phyloP scores from a whole-genome alignment of 164 flowering plant species.

The Paratinospora sagittata region DNA sequence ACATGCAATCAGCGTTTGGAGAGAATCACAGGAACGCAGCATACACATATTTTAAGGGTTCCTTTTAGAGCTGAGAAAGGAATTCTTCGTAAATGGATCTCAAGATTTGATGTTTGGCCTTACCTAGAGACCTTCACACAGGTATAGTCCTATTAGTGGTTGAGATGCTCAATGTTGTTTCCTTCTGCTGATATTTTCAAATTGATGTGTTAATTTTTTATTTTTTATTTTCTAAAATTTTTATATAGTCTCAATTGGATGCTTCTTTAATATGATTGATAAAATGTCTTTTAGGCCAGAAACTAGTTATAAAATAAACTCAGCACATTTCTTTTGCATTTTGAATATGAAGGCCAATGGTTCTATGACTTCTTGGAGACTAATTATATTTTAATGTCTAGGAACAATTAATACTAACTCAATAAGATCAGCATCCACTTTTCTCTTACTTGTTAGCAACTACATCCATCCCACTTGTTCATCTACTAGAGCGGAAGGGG shows the following conservation, averaged over 20 bases:
- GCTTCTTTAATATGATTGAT: background rate
- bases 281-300: background rate
- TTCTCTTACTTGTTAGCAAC: no score
- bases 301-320: background rate
- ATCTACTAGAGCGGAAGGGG: background rate
- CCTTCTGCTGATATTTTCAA: background rate
- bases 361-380: background rate
- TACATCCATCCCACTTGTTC: no score
- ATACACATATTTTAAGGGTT: slow-evolving; percentile 79
- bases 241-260: background rate
- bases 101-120: slow-evolving; percentile 99
- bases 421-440: background rate
- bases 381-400: background rate
- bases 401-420: background rate
- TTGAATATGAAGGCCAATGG: background rate
- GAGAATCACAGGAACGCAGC: slow-evolving; percentile 76
- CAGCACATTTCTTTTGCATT: background rate
- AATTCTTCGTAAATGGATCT: slow-evolving; percentile 88
- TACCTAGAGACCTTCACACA: slow-evolving; percentile 79
- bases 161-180: background rate
- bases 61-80: slow-evolving; percentile 89
- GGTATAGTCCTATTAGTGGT: slow-evolving; percentile 37
- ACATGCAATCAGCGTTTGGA: slow-evolving; percentile 92
- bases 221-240: no score
- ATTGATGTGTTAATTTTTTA: no score